Evolutionary conservation across 2,329 filamentous ascomycete genomes (phyloP).

Genomic region (Xylariaceae sp.): DNA sequence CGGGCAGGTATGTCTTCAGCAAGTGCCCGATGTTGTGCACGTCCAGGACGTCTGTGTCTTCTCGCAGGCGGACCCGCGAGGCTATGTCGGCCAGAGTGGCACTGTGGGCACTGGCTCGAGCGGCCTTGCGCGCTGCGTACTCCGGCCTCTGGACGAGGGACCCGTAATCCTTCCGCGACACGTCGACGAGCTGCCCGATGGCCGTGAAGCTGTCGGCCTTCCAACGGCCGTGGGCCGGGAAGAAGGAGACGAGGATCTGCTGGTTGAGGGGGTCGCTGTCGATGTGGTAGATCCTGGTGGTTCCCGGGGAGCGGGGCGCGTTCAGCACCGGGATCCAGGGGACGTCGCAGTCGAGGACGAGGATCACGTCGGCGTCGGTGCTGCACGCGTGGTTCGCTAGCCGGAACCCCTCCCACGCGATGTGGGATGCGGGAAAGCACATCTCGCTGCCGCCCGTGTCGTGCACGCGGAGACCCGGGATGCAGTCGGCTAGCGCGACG

Average conservation of each 20-base stretch:
- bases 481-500: slow-evolving; percentile 40
- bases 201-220: slow-evolving; percentile 44
- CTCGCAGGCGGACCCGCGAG: slow-evolving; percentile 17
- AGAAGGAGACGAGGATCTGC: slow-evolving; percentile 54
- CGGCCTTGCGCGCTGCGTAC: no score
- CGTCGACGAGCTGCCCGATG: slow-evolving; percentile 29
- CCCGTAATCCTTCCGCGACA: slow-evolving; percentile 19
- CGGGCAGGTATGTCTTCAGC: slow-evolving; percentile 18
- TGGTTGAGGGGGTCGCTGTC: slow-evolving; percentile 63
- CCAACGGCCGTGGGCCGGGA: slow-evolving; percentile 46
- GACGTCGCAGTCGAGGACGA: slow-evolving; percentile 64
- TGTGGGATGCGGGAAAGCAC: slow-evolving; percentile 32
- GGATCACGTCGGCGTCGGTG: slow-evolving; percentile 56
- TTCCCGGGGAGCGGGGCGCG: slow-evolving; percentile 51
- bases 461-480: slow-evolving; percentile 44
- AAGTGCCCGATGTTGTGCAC: slow-evolving; percentile 22
- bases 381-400: slow-evolving; percentile 56
- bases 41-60: slow-evolving; percentile 19
- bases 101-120: slow-evolving; percentile 16
- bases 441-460: slow-evolving; percentile 49
- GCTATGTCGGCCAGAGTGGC: slow-evolving; percentile 21
- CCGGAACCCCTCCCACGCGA: slow-evolving; percentile 44
- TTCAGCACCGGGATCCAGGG: slow-evolving; percentile 65
- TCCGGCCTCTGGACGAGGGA: slow-evolving; percentile 1
- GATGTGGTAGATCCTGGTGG: slow-evolving; percentile 58